Evolutionary conservation across 306 rosid genomes (phyloP), one percentile per base, ranked within the genome.

Genomic region (Trifolium fragiferum): DNA sequence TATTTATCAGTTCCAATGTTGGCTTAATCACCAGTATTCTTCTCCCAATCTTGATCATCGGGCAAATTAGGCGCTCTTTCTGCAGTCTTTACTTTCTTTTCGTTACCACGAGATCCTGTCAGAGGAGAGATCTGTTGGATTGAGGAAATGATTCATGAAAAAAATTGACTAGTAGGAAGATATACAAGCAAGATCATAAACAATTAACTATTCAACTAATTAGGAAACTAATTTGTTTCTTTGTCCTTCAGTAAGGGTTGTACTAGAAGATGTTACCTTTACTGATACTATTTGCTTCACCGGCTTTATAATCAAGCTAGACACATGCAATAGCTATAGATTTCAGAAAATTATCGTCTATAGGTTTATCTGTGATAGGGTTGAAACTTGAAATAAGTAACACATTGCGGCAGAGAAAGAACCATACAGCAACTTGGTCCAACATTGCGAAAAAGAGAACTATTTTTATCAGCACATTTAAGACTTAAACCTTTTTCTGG

Each of bases 401-500:
- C 58, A 76, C 85, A 82, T 71, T 72, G 83, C 68, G 85, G 82
- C 1, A 53, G 73, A 32, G 78, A 66, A 76, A 86, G 82, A 80
- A 72, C 80, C 64, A 81, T 59, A 50, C 60, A 80, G 43, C 84
- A 81, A 51, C 87, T 91, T 12, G 88, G 86, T 73, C 93, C 90
- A 84, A 82, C 87, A 84, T 46, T 83, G 75, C 84, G 73, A 58
- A 80, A 78, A 50, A 76, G 83, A 55, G 77, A 84, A 72, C 32
- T 58, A 54, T 79, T 87, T 58, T 82, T 77, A 76, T 86, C 86
- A 1, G 92, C 86, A 81, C 87, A 85, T 69, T 86, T 88, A 68
- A 91, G 89, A 70, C 76, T 83, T 86, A 78, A 82, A 77, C 98
- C 99, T 74, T 88, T 81, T 43, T 78, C 87, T 58, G 92, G 86